phyloP scores from a whole-genome alignment of 371 early-diverging fungal genomes.

The Mucor irregularis region DNA sequence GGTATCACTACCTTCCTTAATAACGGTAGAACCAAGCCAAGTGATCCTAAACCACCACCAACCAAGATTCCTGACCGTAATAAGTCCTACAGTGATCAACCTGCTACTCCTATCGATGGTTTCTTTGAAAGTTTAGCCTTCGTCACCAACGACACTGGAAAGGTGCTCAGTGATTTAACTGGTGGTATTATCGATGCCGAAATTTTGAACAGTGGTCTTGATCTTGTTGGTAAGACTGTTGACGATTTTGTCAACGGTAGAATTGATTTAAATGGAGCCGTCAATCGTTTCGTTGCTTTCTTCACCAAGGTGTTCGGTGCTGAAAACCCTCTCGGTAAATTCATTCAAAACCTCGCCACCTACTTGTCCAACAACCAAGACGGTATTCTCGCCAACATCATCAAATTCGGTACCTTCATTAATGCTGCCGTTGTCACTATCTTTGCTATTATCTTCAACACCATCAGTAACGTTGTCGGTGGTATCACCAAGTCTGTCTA shows the following conservation, averaged over 20 bases:
- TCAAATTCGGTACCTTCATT: background rate
- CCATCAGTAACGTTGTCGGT: background rate
- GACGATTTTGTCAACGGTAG: background rate
- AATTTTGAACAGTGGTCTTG: background rate
- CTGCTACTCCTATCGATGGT: no score
- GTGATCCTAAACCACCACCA: no score
- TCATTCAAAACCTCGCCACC: background rate
- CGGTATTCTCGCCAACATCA: background rate
- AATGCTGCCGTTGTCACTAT: background rate
- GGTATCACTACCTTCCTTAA: background rate
- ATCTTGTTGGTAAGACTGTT: background rate
- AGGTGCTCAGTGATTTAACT: background rate
- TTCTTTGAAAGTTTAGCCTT: background rate
- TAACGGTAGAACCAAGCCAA: no score
- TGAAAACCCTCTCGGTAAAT: background rate
- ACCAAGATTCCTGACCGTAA: no score
- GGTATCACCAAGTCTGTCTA: background rate
- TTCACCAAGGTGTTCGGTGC: background rate
- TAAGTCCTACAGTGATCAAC: no score
- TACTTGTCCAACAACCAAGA: constrained; percentile 1
- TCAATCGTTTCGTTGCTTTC: background rate
- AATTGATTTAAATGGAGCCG: background rate
- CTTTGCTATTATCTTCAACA: background rate
- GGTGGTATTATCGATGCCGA: background rate
- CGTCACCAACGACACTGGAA: background rate